Conservation (phyloP, 306 rosid species). For the Aeschynomene evenia region DNA sequence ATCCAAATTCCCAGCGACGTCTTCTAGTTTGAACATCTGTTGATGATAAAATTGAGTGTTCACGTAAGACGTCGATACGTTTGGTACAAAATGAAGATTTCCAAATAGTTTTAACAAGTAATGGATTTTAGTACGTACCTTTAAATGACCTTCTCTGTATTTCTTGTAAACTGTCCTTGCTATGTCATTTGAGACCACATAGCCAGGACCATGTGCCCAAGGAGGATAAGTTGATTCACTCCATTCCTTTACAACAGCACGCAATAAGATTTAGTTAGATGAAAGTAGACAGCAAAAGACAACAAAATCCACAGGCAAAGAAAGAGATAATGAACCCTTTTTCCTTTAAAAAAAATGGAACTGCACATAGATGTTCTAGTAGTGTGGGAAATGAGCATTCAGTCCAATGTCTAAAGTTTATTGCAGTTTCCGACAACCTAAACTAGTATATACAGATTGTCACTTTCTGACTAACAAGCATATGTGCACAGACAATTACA, state of each 20-base stretch:
- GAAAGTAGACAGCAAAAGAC: neutral
- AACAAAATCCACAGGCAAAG: neutral
- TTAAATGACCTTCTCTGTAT: conserved; percentile 61
- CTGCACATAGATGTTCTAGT: neutral
- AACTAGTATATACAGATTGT: neutral
- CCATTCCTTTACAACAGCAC: conserved; percentile 74
- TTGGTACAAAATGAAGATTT: neutral
- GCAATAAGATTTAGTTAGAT: conserved; percentile 22
- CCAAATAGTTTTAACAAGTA: neutral
- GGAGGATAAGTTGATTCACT: conserved; percentile 81
- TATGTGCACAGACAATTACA: neutral
- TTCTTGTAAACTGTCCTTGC: conserved; percentile 62
- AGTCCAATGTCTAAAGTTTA: neutral
- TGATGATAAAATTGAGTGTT: conserved; percentile 33
- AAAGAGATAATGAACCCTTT: neutral
- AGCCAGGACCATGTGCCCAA: conserved; percentile 99
- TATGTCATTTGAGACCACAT: conserved; percentile 81
- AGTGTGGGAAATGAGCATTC: conserved; percentile 9
- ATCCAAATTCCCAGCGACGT: conserved; percentile 99
- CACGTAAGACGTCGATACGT: neutral
- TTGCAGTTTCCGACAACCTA: conserved; percentile 11
- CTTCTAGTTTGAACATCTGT: conserved; percentile 98
- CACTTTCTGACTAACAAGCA: conserved; percentile 14
- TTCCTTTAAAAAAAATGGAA: no score
- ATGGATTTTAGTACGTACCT: conserved; percentile 47